A percentile compares a stretch with the other conserved stretches of the same genome.
Conservation (phyloP, 768 basidiomycete species). For the Fibroporia radiculosa region DNA sequence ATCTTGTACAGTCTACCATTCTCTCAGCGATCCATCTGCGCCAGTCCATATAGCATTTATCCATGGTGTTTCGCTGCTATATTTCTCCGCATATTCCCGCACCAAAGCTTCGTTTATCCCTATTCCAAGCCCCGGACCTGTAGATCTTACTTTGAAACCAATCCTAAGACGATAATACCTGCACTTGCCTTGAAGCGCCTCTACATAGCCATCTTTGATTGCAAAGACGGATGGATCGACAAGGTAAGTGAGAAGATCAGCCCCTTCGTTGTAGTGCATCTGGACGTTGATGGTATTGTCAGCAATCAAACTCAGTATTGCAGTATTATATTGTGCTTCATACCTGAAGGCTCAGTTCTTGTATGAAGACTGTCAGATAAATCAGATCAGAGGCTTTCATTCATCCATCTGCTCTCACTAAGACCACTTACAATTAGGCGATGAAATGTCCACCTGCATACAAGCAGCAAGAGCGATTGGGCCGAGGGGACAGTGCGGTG, state of each 20-base stretch:
- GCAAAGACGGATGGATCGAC: conserved; percentile 42
- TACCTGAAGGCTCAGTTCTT: conserved; percentile 60
- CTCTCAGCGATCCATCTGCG: conserved; percentile 43
- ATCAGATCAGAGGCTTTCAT: background rate
- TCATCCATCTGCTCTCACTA: background rate
- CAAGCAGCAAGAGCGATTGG: conserved; percentile 68
- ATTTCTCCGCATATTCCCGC: conserved; percentile 25
- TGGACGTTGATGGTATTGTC: conserved; percentile 18
- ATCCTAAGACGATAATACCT: background rate
- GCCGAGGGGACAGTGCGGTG: conserved; percentile 66
- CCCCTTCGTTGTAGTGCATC: conserved; percentile 60
- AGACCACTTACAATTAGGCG: conserved; percentile 46
- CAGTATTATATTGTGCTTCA: background rate
- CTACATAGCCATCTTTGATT: conserved; percentile 44
- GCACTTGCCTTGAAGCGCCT: conserved; percentile 32
- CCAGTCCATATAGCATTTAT: conserved; percentile 50
- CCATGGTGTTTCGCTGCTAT: conserved; percentile 39
- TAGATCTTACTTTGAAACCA: background rate
- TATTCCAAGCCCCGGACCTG: conserved; percentile 55
- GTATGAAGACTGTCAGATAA: conserved; percentile 39
- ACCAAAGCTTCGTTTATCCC: conserved; percentile 54
- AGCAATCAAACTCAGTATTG: background rate
- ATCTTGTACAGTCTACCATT: no score
- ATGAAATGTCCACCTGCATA: conserved; percentile 51
- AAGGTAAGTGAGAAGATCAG: conserved; percentile 58